These are phyloP conservation scores for Manihot esculenta DNA, from an alignment of 441 rosid species.

Conservation along the genomic window DNA sequence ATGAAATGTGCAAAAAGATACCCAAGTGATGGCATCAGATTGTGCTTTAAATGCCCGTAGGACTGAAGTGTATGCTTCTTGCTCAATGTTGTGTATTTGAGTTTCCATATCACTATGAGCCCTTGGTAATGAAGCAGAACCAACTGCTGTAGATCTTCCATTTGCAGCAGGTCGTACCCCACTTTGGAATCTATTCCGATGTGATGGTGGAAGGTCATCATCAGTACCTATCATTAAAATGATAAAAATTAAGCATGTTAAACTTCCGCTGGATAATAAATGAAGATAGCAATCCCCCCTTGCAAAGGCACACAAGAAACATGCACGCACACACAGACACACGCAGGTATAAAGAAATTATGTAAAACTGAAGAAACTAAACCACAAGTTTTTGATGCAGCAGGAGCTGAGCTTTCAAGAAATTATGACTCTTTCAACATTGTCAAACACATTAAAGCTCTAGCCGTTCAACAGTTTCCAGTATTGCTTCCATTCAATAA, in stretches of 20 bases:
- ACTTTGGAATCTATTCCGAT: conserved; percentile 86
- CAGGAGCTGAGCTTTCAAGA: too few species aligned
- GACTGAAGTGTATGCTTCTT: conserved; percentile 88
- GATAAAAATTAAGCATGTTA: background rate
- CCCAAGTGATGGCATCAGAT: conserved; percentile 98
- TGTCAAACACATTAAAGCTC: background rate
- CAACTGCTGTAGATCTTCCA: conserved; percentile 71
- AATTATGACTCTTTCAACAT: background rate
- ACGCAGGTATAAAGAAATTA: too few species aligned
- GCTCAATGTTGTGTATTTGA: conserved; percentile 91
- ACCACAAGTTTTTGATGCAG: too few species aligned
- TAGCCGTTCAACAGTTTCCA: background rate
- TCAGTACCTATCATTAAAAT: conserved; percentile 70
- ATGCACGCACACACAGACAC: too few species aligned
- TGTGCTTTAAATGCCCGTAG: conserved; percentile 98
- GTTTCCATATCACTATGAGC: conserved; percentile 90
- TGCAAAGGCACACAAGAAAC: background rate
- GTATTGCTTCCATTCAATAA: background rate
- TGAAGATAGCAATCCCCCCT: background rate
- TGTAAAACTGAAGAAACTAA: too few species aligned
- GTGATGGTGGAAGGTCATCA: conserved; percentile 97
- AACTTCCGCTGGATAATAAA: background rate
- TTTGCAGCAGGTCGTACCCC: conserved; percentile 69
- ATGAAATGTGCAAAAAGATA: conserved; percentile 29
- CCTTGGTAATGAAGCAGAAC: conserved; percentile 62